Evolutionary conservation across 106 monocot genomes (phyloP), one percentile per base, ranked within the genome.

Genomic region (Dactylorhiza incarnata): DNA sequence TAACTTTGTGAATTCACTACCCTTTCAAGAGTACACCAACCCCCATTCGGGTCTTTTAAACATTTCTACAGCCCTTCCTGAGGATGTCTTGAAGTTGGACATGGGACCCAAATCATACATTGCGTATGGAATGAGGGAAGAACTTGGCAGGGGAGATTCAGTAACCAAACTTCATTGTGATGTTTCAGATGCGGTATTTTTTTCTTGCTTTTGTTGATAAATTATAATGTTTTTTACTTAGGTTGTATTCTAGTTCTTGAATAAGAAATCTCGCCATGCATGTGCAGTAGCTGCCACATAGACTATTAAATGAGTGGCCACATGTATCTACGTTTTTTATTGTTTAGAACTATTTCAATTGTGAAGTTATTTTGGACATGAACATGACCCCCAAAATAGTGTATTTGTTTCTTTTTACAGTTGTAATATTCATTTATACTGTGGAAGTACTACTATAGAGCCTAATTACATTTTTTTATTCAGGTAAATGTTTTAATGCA

Each of bases 101-200:
- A 58, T 94, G 82, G 94, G 94, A 8, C 90, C 90, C 66, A 90
- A 90, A 77, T 79, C 88, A 67, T 90, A 94, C 24, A 90, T 90
- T 71, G 87, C 93, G 22, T 90, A 88, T 90, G 93, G 93, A 3
- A 74, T 76, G 49, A 73, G 73, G 29, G 84, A 94, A 76, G 94
- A 94, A 76, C 86, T 94, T 77, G 90, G 90, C 7, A 78, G 90
- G 45, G 90, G 94, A 74, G 90, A 94, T 75, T 94, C 94, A 62
- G 88, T 90, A 1, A 94, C 90, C 3, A 93, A 93, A 73, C 82
- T 93, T 74, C 90, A 90, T 61, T 93, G 86, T 77, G 93, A 93
- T 66, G 80, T 94, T 59, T 88, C 90, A 17, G 90, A 94, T 88
- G 90, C 90, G 8, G 94, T 90, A 83, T 68, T 29, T 71, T 46